Base-by-base conservation (phyloP, 1,139 yeast species). In the Lodderomyces oxycetoniae region DNA sequence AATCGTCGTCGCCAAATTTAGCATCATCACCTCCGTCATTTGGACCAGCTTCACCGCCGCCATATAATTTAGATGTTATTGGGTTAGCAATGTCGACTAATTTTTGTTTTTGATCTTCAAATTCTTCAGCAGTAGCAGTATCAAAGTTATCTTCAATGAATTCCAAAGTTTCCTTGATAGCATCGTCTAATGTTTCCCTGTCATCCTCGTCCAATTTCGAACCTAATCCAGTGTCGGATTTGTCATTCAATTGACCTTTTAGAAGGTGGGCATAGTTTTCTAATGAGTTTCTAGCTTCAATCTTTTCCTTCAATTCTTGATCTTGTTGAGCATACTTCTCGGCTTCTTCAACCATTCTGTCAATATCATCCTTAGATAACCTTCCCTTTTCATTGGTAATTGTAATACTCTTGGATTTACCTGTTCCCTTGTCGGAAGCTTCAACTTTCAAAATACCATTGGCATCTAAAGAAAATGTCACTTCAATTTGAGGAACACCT, bases 381-480 rank as follows among this genome's bases (percentile, higher is more conserved):
- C 97, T 85, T 56, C 96, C 96, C 77, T 89, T 88, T 65, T 91
- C 97, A 62, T 91, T 91, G 55, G 91, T 86, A 64, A 91, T 91
- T 45, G 95, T 86, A 57, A 91, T 86, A 45, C 94, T 81, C 66
- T 91, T 87, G 40, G 91, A 78, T 70, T 88, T 88, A 68, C 72
- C 72, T 38, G 71, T 66, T 36, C 71, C 71, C 53, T 66, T 67
- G 46, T 66, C 72, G 39, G 56, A 48, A 27, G 72, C 72, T 47
- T 62, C 69, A 44, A 66, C 72, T 53, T 64, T 66, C 48, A 66
- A 63, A 47, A 66, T 65, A 55, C 72, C 72, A 51, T 66, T 66
- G 49, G 72, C 72, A 55, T 66, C 72, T 45, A 66, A 61, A 15
- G 67, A 57, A 53, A 66, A 66, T 28, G 71, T 66, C 33, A 66